Percentiles rank a stretch among this genome's conserved stretches.
Conservation (phyloP, 1,139 yeast species). For the Ogataea hybrid region DNA sequence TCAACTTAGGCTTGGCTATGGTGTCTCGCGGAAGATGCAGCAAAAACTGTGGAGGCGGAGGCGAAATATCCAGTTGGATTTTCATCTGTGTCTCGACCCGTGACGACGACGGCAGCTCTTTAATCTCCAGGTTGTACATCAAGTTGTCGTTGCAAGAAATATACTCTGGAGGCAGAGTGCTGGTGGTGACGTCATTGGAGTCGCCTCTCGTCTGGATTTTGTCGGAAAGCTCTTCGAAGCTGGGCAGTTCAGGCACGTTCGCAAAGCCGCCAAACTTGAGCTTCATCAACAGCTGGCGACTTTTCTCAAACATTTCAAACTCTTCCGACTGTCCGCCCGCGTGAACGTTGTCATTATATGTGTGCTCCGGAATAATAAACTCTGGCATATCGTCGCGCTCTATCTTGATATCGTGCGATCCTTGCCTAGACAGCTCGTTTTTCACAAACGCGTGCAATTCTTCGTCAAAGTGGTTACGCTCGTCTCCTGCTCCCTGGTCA, state of each 20-base stretch:
- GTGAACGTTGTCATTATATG: not conserved
- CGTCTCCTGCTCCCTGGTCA: conserved; percentile 30
- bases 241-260: conserved; percentile 3
- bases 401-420: not conserved
- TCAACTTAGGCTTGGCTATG: conserved; percentile 81
- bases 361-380: not conserved
- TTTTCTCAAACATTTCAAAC: conserved; percentile 42
- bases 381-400: conserved; percentile 8
- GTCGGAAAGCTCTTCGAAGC: conserved; percentile 7
- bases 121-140: conserved; percentile 58
- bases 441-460: conserved; percentile 4
- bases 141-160: conserved; percentile 37
- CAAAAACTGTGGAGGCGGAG: conserved; percentile 69
- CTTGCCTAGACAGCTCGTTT: conserved; percentile 2
- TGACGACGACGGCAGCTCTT: conserved; percentile 71
- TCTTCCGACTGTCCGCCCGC: conserved; percentile 21
- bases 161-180: conserved; percentile 32
- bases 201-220: conserved; percentile 8
- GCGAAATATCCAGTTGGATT: conserved; percentile 61
- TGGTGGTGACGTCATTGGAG: conserved; percentile 24
- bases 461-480: conserved; percentile 6
- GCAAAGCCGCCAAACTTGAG: conserved; percentile 50
- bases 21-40: conserved; percentile 83
- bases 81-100: conserved; percentile 96
- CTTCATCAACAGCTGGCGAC: conserved; percentile 52